Percentiles rank a stretch among this genome's conserved stretches.
These are phyloP conservation scores for Aspergillus pseudoglaucus DNA, from an alignment of 2,329 filamentous ascomycete genomes.

Conservation along the genomic window DNA sequence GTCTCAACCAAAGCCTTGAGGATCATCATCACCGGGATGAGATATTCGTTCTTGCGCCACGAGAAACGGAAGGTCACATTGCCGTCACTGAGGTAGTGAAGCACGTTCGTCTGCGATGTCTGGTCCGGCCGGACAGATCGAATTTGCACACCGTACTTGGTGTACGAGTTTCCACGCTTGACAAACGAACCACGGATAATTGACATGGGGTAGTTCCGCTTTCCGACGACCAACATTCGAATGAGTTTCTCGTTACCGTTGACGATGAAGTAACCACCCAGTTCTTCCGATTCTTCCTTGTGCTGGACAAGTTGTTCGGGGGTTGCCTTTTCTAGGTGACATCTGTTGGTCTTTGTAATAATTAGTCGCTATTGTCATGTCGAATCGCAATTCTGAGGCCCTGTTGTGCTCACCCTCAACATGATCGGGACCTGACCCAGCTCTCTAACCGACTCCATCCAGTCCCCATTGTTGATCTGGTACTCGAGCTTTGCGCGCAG, in stretches of 20 bases:
- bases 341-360: conserved; percentile 65
- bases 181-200: conserved; percentile 86
- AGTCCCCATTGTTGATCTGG: conserved; percentile 77
- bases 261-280: conserved; percentile 94
- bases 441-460: conserved; percentile 74
- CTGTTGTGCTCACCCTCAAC: conserved; percentile 61
- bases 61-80: conserved; percentile 97
- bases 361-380: background rate
- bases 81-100: conserved; percentile 92
- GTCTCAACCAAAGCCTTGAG: conserved; percentile 92
- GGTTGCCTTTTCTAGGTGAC: conserved; percentile 79
- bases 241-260: conserved; percentile 98
- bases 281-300: conserved; percentile 93
- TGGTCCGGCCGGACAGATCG: conserved; percentile 94
- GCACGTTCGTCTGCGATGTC: conserved; percentile 92
- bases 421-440: conserved; percentile 87
- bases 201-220: conserved; percentile 91
- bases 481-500: conserved; percentile 79
- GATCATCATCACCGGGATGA: conserved; percentile 95
- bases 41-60: conserved; percentile 93
- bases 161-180: conserved; percentile 80
- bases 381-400: background rate
- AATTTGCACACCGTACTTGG: conserved; percentile 82
- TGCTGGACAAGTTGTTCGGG: conserved; percentile 74
- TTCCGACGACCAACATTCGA: conserved; percentile 80